Base-by-base conservation (phyloP, 2,329 filamentous ascomycete genomes). In the Alternaria triticina region DNA sequence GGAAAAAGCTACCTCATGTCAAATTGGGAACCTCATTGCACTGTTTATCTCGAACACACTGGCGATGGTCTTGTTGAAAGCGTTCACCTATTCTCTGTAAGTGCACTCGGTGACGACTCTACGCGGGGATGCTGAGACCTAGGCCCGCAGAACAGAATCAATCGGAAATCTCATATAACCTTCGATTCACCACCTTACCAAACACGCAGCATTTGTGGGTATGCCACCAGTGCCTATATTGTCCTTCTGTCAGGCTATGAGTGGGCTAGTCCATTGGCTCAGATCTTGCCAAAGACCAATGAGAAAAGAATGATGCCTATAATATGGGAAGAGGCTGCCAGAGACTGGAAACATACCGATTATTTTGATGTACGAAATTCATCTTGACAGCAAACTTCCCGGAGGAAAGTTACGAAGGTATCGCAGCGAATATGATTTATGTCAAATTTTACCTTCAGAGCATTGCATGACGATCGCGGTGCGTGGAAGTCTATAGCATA, bases 141-240 rank as follows among this genome's bases (percentile, higher is more conserved):
- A 15, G 1, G 3, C 6, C 30, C 13, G 4, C 30, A 36, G 33
- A n/a, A n/a, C 7, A 5, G 33, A 5, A 3, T 6, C 2, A n/a
- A 9, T 9, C 6, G 4, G 0, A 36, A 5, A 9, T n/a, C 7
- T 0, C 33, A 36, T 9, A 4, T 36, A 3, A 1, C 1, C 2
- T n/a, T 36, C 13, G 13, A n/a, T 0, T 36, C 33, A n/a, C 13
- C 33, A 5, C 33, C 33, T 5, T 36, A 36, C 33, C 1, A 36
- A 36, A 9, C 0, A 8, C 2, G 4, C 13, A 36, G 13, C 7
- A 36, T 1, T 1, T 36, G n/a, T 5, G 33, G 7, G 0, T 5
- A 9, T 13, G 3, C 0, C 13, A n/a, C 9, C 1, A 3, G 33
- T 5, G 33, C 33, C 1, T 36, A 36, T 5, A 1, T 36, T 6